Percentiles rank a stretch among this genome's conserved stretches.
Conservation (phyloP, 1,139 yeast genomes). For the Blastobotrys persicus region DNA sequence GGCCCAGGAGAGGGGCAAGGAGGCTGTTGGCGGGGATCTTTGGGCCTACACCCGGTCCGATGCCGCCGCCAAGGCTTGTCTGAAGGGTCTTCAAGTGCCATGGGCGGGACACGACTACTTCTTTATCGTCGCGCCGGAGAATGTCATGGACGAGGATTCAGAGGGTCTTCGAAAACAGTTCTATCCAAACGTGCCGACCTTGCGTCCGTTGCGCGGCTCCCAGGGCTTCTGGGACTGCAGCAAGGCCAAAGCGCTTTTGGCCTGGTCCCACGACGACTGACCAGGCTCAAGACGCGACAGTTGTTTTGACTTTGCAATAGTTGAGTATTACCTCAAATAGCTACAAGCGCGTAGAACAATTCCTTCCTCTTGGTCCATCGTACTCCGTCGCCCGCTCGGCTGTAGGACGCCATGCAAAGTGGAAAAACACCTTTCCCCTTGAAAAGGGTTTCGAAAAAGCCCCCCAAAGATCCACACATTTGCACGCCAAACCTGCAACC, state of each 20-base stretch:
- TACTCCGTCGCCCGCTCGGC: too few species aligned
- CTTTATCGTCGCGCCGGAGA: conserved; percentile 2
- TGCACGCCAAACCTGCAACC: too few species aligned
- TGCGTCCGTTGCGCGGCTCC: background rate
- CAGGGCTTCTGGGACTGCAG: conserved; percentile 2
- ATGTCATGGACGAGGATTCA: background rate
- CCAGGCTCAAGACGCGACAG: background rate
- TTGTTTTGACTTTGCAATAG: too few species aligned
- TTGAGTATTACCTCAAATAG: too few species aligned
- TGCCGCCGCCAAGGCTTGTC: conserved; percentile 5
- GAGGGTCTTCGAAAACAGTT: background rate
- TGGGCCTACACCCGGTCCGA: background rate
- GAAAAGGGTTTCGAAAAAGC: too few species aligned
- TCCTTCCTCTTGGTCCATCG: too few species aligned
- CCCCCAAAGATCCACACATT: too few species aligned
- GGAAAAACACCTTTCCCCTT: background rate
- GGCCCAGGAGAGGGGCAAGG: background rate
- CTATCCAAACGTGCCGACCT: background rate
- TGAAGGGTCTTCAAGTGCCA: background rate
- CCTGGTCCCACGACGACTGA: conserved; percentile 1
- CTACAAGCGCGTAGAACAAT: too few species aligned
- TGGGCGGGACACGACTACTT: conserved; percentile 1
- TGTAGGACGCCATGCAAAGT: too few species aligned
- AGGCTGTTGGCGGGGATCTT: background rate
- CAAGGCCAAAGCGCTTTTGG: background rate